Base-by-base conservation (phyloP, 306 rosid species). In the Sophora flavescens region DNA sequence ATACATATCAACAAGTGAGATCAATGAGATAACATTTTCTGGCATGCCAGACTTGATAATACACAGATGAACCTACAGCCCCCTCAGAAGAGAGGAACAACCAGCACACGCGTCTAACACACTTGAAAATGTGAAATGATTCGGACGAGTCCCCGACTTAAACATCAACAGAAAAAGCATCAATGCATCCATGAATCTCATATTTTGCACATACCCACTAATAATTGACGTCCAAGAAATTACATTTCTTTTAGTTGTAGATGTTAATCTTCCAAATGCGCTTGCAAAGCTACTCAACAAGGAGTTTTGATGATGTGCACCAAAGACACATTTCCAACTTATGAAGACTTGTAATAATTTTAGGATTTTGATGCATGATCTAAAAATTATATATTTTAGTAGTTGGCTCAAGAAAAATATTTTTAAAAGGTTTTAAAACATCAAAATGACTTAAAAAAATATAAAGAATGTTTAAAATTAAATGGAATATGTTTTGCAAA, bases 191-290 rank as follows among this genome's bases (percentile, higher is more conserved):
- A 79, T 22, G 54, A 64, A 86, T 56, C 80, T 81, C 65, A 38
- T 50, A 39, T 77, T 86, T 61, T 81, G 87, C 52, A 87, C 97
- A 72, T 87, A 86, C 45, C 93, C 97, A 74, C 86, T 88, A 16
- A 89, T 87, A 92, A 89, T 91, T 44, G 64, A 85, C 0, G 97
- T 91, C 94, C 91, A 91, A 22, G 92, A 87, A 76, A 84, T 78
- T 10, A 78, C 10, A 53, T 86, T 81, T 80, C 78, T 84, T 71
- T 81, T 85, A 6, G 79, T 89, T n/a, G n/a, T n/a, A n/a, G n/a
- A n/a, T n/a, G n/a, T n/a, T n/a, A n/a, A n/a, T n/a, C n/a, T n/a
- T n/a, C n/a, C n/a, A n/a, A n/a, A n/a, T n/a, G n/a, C n/a, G n/a
- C n/a, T n/a, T n/a, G n/a, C n/a, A n/a, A n/a, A n/a, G n/a, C n/a